Percentiles rank a stretch among this genome's conserved stretches.
phyloP scores from a whole-genome alignment of 2,329 filamentous ascomycete genomes.

The Diplocarpon mali region DNA sequence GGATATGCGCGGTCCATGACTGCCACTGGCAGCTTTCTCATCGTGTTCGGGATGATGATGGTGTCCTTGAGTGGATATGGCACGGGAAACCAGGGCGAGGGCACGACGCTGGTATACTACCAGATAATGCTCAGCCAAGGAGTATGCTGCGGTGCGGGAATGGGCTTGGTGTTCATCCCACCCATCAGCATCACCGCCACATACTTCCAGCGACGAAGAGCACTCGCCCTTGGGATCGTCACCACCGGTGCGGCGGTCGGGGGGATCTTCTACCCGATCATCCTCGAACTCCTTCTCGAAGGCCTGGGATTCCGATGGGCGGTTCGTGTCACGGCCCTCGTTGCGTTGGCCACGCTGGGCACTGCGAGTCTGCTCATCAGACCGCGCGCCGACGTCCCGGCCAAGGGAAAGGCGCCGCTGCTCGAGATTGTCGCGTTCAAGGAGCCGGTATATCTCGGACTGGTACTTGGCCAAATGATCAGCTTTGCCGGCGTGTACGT shows the following conservation, averaged over 20 bases:
- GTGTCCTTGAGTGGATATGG: constrained; percentile 26
- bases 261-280: no score
- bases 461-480: no score
- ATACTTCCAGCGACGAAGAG: constrained; percentile 37
- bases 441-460: no score
- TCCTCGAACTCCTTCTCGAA: no score
- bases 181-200: constrained; percentile 31
- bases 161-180: constrained; percentile 34
- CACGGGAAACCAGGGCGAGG: constrained; percentile 12
- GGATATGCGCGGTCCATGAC: constrained; percentile 12
- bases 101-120: constrained; percentile 30
- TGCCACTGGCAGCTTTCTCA: constrained; percentile 19
- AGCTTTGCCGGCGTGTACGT: no score
- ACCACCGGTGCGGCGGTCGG: constrained; percentile 28
- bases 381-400: no score
- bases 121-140: constrained; percentile 39
- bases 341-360: no score
- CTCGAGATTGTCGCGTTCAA: no score
- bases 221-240: constrained; percentile 36
- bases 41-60: constrained; percentile 34
- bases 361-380: no score
- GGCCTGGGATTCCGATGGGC: no score
- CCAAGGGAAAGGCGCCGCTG: no score
- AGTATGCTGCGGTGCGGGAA: constrained; percentile 33
- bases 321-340: no score